These are phyloP conservation scores for Verticillium nonalfalfae DNA, from an alignment of 2,329 filamentous ascomycete genomes.

Conservation along the genomic window DNA sequence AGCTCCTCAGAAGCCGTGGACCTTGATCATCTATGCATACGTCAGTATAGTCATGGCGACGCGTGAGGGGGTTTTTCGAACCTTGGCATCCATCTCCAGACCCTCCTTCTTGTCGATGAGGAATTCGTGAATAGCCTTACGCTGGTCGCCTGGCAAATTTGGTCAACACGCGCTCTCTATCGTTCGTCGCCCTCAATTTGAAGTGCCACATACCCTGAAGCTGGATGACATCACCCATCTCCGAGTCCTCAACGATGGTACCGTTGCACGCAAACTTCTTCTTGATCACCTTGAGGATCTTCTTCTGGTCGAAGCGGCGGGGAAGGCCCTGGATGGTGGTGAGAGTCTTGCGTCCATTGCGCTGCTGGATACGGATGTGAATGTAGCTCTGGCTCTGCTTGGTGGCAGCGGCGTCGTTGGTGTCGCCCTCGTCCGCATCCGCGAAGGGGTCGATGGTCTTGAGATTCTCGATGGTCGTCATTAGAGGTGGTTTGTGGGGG, in stretches of 20 bases:
- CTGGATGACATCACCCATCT: slow-evolving; percentile 13
- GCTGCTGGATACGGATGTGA: slow-evolving; percentile 14
- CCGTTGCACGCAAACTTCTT: slow-evolving; percentile 57
- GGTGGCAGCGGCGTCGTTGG: slow-evolving; percentile 6
- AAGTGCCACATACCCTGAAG: slow-evolving; percentile 6
- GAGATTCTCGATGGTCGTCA: slow-evolving; percentile 16
- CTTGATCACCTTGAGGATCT: slow-evolving; percentile 99
- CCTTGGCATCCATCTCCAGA: slow-evolving; percentile 75
- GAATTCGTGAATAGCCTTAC: slow-evolving; percentile 88
- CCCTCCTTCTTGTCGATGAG: slow-evolving; percentile 82
- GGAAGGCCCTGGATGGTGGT: slow-evolving; percentile 98
- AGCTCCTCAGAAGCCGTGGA: slow-evolving; percentile 57
- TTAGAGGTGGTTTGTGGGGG: slow-evolving; percentile 1
- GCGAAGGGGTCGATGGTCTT: slow-evolving; percentile 15
- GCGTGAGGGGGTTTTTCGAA: not conserved
- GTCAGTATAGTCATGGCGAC: not conserved
- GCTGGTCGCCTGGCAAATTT: slow-evolving; percentile 58
- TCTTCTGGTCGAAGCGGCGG: slow-evolving; percentile 99
- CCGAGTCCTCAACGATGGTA: slow-evolving; percentile 13
- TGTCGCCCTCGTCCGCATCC: slow-evolving; percentile 14
- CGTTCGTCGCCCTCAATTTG: not conserved
- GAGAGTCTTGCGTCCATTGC: slow-evolving; percentile 90
- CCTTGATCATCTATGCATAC: slow-evolving; percentile 22
- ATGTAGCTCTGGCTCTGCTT: slow-evolving; percentile 14
- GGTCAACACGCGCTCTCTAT: not conserved